Conservation (phyloP, 805 yeast species). For the Cyberlindnera veronae region DNA sequence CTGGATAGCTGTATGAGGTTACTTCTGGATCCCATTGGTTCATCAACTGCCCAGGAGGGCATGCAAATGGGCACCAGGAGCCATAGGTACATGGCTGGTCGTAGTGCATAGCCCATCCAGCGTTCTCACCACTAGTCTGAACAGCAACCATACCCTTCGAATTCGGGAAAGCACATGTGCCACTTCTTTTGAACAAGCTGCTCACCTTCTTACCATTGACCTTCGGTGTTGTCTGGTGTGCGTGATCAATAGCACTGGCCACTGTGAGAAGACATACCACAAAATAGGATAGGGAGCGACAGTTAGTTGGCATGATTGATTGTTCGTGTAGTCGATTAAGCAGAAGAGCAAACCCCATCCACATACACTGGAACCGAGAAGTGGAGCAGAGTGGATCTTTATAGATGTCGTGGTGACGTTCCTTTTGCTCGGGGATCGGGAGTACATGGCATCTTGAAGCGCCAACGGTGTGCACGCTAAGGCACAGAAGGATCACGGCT, state of each 20-base stretch:
- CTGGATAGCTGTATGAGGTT: slow-evolving; percentile 72
- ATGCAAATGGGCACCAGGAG: slow-evolving; percentile 87
- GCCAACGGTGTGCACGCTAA: no score
- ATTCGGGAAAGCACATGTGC: slow-evolving; percentile 65
- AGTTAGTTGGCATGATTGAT: no score
- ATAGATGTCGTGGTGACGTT: no score
- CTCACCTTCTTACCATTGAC: slow-evolving; percentile 28
- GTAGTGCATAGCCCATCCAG: slow-evolving; percentile 84
- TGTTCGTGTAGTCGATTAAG: no score
- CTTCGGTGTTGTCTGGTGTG: neutral
- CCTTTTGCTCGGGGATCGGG: no score
- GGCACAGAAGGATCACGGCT: no score
- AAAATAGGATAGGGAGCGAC: no score
- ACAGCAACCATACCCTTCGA: slow-evolving; percentile 67
- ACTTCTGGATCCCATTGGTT: slow-evolving; percentile 84
- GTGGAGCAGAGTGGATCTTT: no score
- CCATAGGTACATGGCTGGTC: slow-evolving; percentile 74
- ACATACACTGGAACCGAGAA: no score
- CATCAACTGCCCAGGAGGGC: slow-evolving; percentile 83
- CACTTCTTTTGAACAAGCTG: slow-evolving; percentile 31
- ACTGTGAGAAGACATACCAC: no score
- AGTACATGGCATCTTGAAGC: no score
- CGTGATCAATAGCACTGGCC: neutral
- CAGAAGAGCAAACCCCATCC: no score
- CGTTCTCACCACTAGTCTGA: slow-evolving; percentile 53